Percentiles rank a stretch among this genome's conserved stretches.
These are phyloP conservation scores for Boletus sp. DNA, from an alignment of 768 basidiomycete species.

Conservation along the genomic window DNA sequence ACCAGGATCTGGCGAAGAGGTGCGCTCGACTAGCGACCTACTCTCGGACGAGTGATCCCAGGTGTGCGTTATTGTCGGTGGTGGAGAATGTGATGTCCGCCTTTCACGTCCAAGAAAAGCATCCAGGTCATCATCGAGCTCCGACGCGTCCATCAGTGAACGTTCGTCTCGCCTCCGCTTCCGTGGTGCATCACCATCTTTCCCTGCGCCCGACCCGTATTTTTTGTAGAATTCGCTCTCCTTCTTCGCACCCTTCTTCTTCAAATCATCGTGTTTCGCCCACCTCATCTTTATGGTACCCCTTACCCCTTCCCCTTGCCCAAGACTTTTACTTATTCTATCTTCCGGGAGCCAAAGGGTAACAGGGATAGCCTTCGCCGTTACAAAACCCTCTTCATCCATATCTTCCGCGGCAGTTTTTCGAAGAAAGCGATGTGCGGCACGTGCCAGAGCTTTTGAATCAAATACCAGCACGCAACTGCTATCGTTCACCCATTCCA, in stretches of 20 bases:
- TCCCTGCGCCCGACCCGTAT: constrained; percentile 66
- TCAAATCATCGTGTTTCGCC: constrained; percentile 70
- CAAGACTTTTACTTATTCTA: constrained; percentile 69
- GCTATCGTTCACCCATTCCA: constrained; percentile 86
- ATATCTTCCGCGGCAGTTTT: constrained; percentile 49
- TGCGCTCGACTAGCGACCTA: constrained; percentile 56
- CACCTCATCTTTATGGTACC: constrained; percentile 72
- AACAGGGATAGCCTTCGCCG: constrained; percentile 68
- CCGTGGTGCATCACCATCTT: constrained; percentile 43
- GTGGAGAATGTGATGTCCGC: constrained; percentile 37
- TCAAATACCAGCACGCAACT: constrained; percentile 79
- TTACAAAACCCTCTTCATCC: constrained; percentile 56
- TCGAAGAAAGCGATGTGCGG: constrained; percentile 49
- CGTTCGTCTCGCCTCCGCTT: constrained; percentile 40
- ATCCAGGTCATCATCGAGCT: constrained; percentile 69
- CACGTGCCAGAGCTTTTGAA: constrained; percentile 50
- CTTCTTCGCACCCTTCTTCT: constrained; percentile 70
- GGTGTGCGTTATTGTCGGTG: constrained; percentile 66
- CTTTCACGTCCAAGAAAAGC: constrained; percentile 56
- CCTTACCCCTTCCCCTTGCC: constrained; percentile 65
- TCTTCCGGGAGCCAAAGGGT: constrained; percentile 80
- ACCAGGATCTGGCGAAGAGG: constrained; percentile 45
- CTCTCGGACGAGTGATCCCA: constrained; percentile 55
- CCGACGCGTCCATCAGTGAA: constrained; percentile 35
- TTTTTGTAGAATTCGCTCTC: constrained; percentile 79